Percentiles rank a stretch among this genome's conserved stretches.
phyloP scores from a whole-genome alignment of 2,329 filamentous ascomycete species.

The Teratosphaeria nubilosa region DNA sequence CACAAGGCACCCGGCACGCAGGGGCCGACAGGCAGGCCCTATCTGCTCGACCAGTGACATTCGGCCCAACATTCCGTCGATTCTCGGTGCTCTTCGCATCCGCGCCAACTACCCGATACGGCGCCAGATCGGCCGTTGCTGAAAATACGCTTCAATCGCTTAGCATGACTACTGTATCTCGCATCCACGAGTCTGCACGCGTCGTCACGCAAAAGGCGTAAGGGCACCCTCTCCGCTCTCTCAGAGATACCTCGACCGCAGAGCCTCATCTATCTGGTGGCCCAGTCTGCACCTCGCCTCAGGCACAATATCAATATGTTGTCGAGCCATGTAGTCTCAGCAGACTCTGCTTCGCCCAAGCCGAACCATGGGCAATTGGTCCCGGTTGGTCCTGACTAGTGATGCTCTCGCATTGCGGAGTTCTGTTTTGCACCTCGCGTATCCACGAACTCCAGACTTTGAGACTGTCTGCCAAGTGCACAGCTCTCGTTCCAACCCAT shows the following conservation, averaged over 20 bases:
- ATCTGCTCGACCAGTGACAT: background rate
- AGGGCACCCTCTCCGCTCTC: background rate
- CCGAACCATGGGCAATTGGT: background rate
- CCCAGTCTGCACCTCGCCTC: background rate
- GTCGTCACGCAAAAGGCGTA: background rate
- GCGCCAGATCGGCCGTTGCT: background rate
- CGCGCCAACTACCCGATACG: background rate
- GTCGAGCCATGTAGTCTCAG: background rate
- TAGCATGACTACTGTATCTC: too few species aligned
- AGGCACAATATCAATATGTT: background rate
- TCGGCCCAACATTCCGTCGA: background rate
- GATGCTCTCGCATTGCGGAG: too few species aligned
- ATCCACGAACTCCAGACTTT: background rate
- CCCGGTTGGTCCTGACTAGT: background rate
- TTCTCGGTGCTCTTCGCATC: background rate
- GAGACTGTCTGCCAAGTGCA: background rate
- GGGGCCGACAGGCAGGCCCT: background rate
- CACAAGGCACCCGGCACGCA: background rate
- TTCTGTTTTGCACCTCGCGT: background rate
- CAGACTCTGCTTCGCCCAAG: background rate
- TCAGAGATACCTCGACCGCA: background rate
- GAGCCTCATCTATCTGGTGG: background rate
- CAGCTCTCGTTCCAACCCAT: background rate
- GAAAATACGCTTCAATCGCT: constrained; percentile 1
- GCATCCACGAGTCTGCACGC: background rate